Conservation (phyloP, 2,329 filamentous ascomycete species). For the Ophiostoma ulmi region DNA sequence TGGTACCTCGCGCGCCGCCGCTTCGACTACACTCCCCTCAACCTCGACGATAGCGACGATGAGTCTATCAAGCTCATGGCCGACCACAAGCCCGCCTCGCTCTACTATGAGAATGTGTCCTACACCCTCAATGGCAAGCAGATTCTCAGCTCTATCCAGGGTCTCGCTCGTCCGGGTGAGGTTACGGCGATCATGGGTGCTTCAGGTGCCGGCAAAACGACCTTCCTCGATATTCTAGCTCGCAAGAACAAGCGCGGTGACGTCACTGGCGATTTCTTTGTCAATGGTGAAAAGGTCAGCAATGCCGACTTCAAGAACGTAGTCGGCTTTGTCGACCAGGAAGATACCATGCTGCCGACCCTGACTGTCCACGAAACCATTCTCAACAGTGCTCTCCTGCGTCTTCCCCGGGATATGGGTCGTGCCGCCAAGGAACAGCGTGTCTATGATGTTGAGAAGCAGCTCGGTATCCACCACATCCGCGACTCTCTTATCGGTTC, state of each 20-base stretch:
- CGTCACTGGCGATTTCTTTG: constrained; percentile 74
- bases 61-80: constrained; percentile 80
- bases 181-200: constrained; percentile 97
- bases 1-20: constrained; percentile 84
- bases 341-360: constrained; percentile 93
- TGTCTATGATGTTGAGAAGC: constrained; percentile 88
- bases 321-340: constrained; percentile 95
- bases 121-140: constrained; percentile 84
- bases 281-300: constrained; percentile 86
- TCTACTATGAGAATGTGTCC: constrained; percentile 82
- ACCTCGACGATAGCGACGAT: constrained; percentile 84
- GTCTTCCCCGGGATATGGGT: constrained; percentile 90
- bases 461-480: constrained; percentile 91
- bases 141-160: constrained; percentile 74
- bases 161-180: constrained; percentile 89
- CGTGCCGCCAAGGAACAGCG: constrained; percentile 80
- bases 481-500: constrained; percentile 93
- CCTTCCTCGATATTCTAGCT: constrained; percentile 90
- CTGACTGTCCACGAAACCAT: constrained; percentile 98
- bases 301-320: constrained; percentile 85
- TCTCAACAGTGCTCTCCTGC: constrained; percentile 82
- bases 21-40: constrained; percentile 65
- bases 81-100: constrained; percentile 83
- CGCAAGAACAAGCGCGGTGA: constrained; percentile 91
- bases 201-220: constrained; percentile 95